A percentile compares a stretch with the other conserved stretches of the same genome.
Conservation (phyloP, 331 rosid genomes). For the Erythrophleum ivorense region DNA sequence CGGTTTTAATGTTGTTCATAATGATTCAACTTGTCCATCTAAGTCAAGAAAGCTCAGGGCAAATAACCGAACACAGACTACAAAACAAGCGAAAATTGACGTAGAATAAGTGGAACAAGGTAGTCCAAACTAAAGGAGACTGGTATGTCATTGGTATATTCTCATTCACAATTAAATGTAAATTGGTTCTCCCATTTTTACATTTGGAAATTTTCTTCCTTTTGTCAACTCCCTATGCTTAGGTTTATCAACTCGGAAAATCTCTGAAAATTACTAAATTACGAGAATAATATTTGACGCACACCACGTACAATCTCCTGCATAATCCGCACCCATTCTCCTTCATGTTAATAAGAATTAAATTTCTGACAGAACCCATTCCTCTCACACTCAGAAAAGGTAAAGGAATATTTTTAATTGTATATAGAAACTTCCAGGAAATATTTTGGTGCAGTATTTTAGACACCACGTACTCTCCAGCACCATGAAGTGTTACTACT, state of each 20-base stretch:
- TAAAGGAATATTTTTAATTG: neutral
- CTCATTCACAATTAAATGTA: constrained; percentile 2
- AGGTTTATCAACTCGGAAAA: constrained; percentile 17
- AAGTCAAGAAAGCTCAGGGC: neutral
- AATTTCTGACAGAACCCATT: neutral
- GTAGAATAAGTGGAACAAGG: constrained; percentile 11
- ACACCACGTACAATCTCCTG: neutral
- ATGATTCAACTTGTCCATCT: neutral
- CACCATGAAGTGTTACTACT: neutral
- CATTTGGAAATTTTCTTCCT: constrained; percentile 4
- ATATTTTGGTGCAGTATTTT: neutral
- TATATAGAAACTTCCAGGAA: neutral
- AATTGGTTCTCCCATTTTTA: constrained; percentile 3
- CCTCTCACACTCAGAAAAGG: constrained; percentile 27
- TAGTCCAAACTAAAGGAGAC: neutral
- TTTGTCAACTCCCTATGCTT: neutral
- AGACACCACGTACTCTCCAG: neutral
- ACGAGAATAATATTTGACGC: neutral
- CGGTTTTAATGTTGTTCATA: constrained; percentile 23
- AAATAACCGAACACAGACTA: neutral
- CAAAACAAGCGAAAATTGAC: constrained; percentile 10
- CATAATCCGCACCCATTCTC: constrained; percentile 9
- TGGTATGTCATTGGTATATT: neutral
- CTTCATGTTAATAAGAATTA: neutral
- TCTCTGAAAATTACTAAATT: constrained; percentile 9